Evolutionary conservation across 2,329 filamentous ascomycete genomes (phyloP).

Genomic region (Periconia sp.): DNA sequence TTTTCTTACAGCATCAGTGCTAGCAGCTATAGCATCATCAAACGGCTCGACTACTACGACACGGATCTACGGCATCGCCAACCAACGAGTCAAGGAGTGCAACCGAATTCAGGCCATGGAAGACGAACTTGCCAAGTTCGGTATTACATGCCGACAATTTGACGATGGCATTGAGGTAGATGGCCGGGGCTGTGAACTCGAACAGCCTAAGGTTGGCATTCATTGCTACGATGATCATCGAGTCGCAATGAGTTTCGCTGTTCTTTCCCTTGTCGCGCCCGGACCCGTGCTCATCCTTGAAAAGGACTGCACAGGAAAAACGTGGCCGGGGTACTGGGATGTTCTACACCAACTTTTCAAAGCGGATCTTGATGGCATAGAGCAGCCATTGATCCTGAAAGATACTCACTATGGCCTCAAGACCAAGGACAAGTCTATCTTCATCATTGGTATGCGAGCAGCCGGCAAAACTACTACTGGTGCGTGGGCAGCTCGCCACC

Average conservation of each 20-base stretch:
- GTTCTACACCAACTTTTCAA: slow-evolving; percentile 78
- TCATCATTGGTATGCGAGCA: slow-evolving; percentile 96
- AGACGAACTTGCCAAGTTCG: slow-evolving; percentile 91
- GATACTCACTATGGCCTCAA: slow-evolving; percentile 44
- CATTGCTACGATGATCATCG: slow-evolving; percentile 98
- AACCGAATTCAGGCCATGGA: slow-evolving; percentile 97
- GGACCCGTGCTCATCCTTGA: slow-evolving; percentile 79
- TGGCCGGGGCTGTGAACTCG: slow-evolving; percentile 59
- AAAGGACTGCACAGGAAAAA: slow-evolving; percentile 93
- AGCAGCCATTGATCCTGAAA: slow-evolving; percentile 52
- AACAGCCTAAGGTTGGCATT: slow-evolving; percentile 66
- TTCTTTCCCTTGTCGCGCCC: slow-evolving; percentile 76
- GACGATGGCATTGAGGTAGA: slow-evolving; percentile 90
- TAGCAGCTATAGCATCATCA: slow-evolving; percentile 86
- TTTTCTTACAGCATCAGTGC: slow-evolving; percentile 91
- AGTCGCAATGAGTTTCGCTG: slow-evolving; percentile 97
- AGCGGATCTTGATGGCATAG: slow-evolving; percentile 76
- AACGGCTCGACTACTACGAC: slow-evolving; percentile 69
- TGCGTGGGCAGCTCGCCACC: slow-evolving; percentile 77
- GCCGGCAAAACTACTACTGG: slow-evolving; percentile 96
- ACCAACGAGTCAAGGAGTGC: slow-evolving; percentile 97
- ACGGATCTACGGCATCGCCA: slow-evolving; percentile 90
- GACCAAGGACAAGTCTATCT: slow-evolving; percentile 69
- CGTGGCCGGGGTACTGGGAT: slow-evolving; percentile 99
- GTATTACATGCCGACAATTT: slow-evolving; percentile 82